Percentiles rank a stretch among this genome's conserved stretches.
phyloP scores from a whole-genome alignment of 805 yeast species.

The Kluyveromyces siamensis region DNA sequence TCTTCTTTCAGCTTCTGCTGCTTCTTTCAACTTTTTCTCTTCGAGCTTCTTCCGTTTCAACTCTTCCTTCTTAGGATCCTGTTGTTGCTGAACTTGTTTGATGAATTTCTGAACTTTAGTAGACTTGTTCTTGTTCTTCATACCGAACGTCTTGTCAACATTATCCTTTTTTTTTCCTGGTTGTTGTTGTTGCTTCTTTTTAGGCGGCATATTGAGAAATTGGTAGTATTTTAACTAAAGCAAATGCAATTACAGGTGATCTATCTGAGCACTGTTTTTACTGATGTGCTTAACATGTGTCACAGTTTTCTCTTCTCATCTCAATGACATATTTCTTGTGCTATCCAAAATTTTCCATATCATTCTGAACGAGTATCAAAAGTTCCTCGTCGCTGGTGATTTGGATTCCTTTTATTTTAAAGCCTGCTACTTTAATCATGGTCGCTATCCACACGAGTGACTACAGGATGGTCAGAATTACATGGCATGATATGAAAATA shows the following conservation, averaged over 20 bases:
- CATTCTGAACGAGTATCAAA: not conserved
- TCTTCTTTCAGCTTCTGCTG: conserved; percentile 80
- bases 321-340: too few relatives aligned
- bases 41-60: conserved; percentile 57
- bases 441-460: too few relatives aligned
- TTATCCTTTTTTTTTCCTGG: conserved; percentile 55
- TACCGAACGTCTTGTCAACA: conserved; percentile 89
- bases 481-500: too few relatives aligned
- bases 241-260: not conserved
- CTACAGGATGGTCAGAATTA: too few relatives aligned
- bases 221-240: not conserved
- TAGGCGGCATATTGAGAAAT: conserved; percentile 62
- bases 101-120: conserved; percentile 75
- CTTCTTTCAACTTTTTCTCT: conserved; percentile 86
- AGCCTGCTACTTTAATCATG: too few relatives aligned
- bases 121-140: conserved; percentile 92
- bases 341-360: not conserved
- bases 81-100: conserved; percentile 57
- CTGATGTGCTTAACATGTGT: not conserved
- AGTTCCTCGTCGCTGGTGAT: not conserved
- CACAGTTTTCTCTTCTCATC: too few relatives aligned
- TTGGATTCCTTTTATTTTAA: too few relatives aligned
- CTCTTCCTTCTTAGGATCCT: conserved; percentile 64
- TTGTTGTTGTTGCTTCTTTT: conserved; percentile 41
- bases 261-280: not conserved